Conservation (phyloP, 768 basidiomycete species). For the Panellus pusillus region DNA sequence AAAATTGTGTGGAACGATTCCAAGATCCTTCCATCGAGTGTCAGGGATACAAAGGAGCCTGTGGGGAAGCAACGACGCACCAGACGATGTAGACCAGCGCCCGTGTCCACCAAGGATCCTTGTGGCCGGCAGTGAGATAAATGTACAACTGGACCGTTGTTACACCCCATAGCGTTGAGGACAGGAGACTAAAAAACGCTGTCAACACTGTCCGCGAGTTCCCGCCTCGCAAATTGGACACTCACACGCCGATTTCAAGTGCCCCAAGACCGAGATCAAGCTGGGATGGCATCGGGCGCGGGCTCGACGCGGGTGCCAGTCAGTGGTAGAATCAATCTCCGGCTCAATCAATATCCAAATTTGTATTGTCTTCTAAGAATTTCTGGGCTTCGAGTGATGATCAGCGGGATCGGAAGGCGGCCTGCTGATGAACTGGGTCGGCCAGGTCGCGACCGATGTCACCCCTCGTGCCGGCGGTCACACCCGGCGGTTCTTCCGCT, state of each 20-base stretch:
- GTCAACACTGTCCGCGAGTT: not conserved
- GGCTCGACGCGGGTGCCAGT: too few relatives aligned
- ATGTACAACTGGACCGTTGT: not conserved
- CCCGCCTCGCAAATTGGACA: not conserved
- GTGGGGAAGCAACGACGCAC: too few relatives aligned
- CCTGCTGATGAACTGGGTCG: too few relatives aligned
- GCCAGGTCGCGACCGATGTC: too few relatives aligned
- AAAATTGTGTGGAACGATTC: conserved; percentile 1
- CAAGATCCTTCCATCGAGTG: not conserved
- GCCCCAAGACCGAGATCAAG: conserved; percentile 1
- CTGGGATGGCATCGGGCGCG: not conserved
- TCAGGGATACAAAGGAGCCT: not conserved
- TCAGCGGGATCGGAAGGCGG: too few relatives aligned
- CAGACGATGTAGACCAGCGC: not conserved
- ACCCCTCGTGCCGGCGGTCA: too few relatives aligned
- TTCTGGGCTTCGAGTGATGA: too few relatives aligned
- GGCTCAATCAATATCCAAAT: too few relatives aligned
- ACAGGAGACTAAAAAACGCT: not conserved
- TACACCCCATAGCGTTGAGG: not conserved
- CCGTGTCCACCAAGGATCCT: not conserved
- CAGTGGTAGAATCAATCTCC: too few relatives aligned
- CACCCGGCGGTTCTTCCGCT: too few relatives aligned
- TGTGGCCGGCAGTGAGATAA: not conserved
- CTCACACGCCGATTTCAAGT: not conserved
- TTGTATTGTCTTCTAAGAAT: too few relatives aligned